Evolutionary conservation across 1,139 yeast genomes (phyloP).

Genomic region (Lizanozyma gosingica): DNA sequence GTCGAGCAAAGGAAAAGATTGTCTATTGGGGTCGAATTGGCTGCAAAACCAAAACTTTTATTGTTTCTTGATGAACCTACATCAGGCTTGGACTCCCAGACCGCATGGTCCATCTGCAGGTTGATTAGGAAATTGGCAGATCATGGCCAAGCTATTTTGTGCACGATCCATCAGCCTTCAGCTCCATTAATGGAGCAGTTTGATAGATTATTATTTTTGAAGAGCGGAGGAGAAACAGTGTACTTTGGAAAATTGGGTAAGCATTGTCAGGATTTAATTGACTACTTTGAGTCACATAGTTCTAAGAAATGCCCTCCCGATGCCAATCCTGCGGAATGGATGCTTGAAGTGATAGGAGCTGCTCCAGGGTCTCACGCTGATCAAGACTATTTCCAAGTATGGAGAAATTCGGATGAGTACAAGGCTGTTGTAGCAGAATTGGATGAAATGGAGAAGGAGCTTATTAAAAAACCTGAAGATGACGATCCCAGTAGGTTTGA

Average conservation of each 20-base stretch:
- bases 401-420: slow-evolving; percentile 30
- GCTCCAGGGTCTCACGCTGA: slow-evolving; percentile 51
- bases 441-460: slow-evolving; percentile 19
- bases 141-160: slow-evolving; percentile 48
- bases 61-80: slow-evolving; percentile 52
- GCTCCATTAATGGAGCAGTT: slow-evolving; percentile 46
- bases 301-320: slow-evolving; percentile 32
- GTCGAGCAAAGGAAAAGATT: slow-evolving; percentile 61
- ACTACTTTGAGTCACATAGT: slow-evolving; percentile 52
- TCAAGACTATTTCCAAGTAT: slow-evolving; percentile 38
- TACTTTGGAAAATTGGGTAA: slow-evolving; percentile 61
- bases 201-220: slow-evolving; percentile 39
- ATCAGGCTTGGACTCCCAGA: slow-evolving; percentile 51
- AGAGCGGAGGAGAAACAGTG: slow-evolving; percentile 54
- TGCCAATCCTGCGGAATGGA: slow-evolving; percentile 52
- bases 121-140: slow-evolving; percentile 42
- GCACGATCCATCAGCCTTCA: slow-evolving; percentile 54
- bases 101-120: slow-evolving; percentile 49
- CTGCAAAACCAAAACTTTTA: slow-evolving; percentile 44
- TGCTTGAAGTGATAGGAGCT: slow-evolving; percentile 54
- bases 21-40: slow-evolving; percentile 57
- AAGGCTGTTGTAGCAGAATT: slow-evolving; percentile 14
- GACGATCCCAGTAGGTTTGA: slow-evolving; percentile 14
- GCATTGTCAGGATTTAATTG: slow-evolving; percentile 38
- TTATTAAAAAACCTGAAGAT: slow-evolving; percentile 18